Percentiles rank a stretch among this genome's conserved stretches.
phyloP scores from a whole-genome alignment of 2,329 filamentous ascomycete genomes.

The Calonectria hongkongensis region DNA sequence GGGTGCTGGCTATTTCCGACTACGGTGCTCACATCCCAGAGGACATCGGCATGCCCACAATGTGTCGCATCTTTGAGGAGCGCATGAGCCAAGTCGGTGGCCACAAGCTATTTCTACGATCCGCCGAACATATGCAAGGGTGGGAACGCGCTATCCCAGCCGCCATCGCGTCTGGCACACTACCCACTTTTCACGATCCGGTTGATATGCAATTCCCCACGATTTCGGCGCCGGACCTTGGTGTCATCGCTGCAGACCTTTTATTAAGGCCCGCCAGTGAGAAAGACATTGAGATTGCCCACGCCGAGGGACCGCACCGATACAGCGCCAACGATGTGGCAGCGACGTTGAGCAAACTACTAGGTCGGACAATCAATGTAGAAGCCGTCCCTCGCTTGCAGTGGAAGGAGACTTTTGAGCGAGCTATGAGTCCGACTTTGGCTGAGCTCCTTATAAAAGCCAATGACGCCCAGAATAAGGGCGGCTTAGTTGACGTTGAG shows the following conservation, averaged over 20 bases:
- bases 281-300: background rate
- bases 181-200: slow-evolving; percentile 12
- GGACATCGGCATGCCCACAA: slow-evolving; percentile 15
- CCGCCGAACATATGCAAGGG: slow-evolving; percentile 21
- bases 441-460: slow-evolving; percentile 13
- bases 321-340: slow-evolving; percentile 21
- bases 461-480: slow-evolving; percentile 18
- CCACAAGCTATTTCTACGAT: slow-evolving; percentile 9
- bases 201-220: slow-evolving; percentile 16
- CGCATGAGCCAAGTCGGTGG: background rate
- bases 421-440: background rate
- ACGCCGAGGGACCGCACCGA: slow-evolving; percentile 2
- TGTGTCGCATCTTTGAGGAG: slow-evolving; percentile 12
- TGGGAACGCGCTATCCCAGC: slow-evolving; percentile 16
- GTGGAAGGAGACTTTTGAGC: slow-evolving; percentile 8
- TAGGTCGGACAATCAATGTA: background rate
- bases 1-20: slow-evolving; percentile 16
- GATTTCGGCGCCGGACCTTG: slow-evolving; percentile 13
- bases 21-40: slow-evolving; percentile 10
- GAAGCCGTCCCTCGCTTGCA: slow-evolving; percentile 7
- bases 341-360: background rate
- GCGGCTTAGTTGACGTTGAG: slow-evolving; percentile 5
- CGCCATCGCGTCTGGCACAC: slow-evolving; percentile 4
- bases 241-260: slow-evolving; percentile 6
- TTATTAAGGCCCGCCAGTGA: background rate